Percentiles rank a stretch among this genome's conserved stretches.
Evolutionary conservation across 2,329 filamentous ascomycete genomes (phyloP).

Genomic region (Torrubiellomyces zombiae): DNA sequence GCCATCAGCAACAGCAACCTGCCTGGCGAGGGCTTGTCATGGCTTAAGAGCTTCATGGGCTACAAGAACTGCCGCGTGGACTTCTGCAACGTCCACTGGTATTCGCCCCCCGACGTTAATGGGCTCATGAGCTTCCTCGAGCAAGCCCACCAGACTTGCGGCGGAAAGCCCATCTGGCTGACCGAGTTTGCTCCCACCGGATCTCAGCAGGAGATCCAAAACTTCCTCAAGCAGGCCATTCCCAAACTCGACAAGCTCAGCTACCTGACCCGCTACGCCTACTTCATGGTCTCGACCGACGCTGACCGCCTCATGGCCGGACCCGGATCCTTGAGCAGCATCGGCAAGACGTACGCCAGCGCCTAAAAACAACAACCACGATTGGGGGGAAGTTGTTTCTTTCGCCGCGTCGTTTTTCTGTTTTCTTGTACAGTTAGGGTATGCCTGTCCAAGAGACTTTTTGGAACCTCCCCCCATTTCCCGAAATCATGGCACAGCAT

Average conservation of each 20-base stretch:
- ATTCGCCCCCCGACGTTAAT: constrained; percentile 30
- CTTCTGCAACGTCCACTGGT: constrained; percentile 50
- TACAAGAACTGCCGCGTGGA: constrained; percentile 31
- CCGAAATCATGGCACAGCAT: too few relatives aligned
- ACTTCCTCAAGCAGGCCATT: constrained; percentile 33
- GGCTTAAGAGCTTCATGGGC: constrained; percentile 1
- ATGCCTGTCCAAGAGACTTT: constrained; percentile 15
- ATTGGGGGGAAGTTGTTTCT: neutral
- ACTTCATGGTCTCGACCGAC: constrained; percentile 30
- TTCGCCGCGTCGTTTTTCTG: constrained; percentile 10
- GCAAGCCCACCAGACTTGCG: constrained; percentile 26
- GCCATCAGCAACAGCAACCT: constrained; percentile 43
- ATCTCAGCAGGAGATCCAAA: constrained; percentile 22
- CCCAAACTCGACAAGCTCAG: constrained; percentile 28
- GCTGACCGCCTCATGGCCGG: constrained; percentile 24
- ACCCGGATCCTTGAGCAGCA: constrained; percentile 22
- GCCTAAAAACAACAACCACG: constrained; percentile 9
- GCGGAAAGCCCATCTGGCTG: constrained; percentile 39
- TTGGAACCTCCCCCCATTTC: too few relatives aligned
- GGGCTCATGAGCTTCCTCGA: constrained; percentile 38
- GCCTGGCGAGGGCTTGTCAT: constrained; percentile 34
- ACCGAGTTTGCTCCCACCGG: constrained; percentile 45
- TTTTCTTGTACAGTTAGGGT: constrained; percentile 22
- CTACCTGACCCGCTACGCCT: constrained; percentile 39
- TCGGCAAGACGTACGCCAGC: constrained; percentile 33